Evolutionary conservation across 108 stramenopile species (phyloP), one percentile per base, ranked within the genome.

Genomic region (Discostella pseudostelligera): DNA sequence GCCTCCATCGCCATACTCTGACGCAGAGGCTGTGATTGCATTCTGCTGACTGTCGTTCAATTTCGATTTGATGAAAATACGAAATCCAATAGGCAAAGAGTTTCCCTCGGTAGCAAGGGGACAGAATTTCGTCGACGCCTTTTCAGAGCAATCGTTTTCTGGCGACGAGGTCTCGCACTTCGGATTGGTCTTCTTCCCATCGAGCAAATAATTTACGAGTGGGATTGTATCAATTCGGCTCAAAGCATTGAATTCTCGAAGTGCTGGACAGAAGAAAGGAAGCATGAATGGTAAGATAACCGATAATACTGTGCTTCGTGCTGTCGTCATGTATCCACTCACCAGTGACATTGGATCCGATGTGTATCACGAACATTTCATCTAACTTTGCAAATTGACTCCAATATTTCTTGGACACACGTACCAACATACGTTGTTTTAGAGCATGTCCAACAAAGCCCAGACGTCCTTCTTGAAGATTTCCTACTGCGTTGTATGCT

Each of bases 271-370:
- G 39, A 20, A 9, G 19, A 35, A 10, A 46, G 49, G 3, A n/a
- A 13, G n/a, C 21, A 62, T 3, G 42, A 46, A 70, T 10, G 9
- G 24, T 25, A 4, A 67, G 26, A 51, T 43, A 42, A 48, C n/a
- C 44, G 14, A 1, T 12, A 22, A 24, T 43, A 22, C 11, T 25
- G 6, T 58, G 56, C n/a, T 57, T 22, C 40, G 16, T 21, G 17
- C 6, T 8, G 6, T 22, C 20, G 10, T 12, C 11, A 19, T 64
- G 8, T 40, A 8, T 36, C 25, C 35, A 14, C 73, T 74, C 43
- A 80, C 79, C 72, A 48, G 81, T 82, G 11, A 82, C 59, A 65
- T 70, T 82, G 3, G 74, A 65, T 43, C 81, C 81, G 51, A 82
- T 62, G 14, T 49, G 59, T 21, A 82, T 67, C 8, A 79, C 45